Base-by-base conservation (phyloP, 805 yeast species). In the Candida morakotiae region DNA sequence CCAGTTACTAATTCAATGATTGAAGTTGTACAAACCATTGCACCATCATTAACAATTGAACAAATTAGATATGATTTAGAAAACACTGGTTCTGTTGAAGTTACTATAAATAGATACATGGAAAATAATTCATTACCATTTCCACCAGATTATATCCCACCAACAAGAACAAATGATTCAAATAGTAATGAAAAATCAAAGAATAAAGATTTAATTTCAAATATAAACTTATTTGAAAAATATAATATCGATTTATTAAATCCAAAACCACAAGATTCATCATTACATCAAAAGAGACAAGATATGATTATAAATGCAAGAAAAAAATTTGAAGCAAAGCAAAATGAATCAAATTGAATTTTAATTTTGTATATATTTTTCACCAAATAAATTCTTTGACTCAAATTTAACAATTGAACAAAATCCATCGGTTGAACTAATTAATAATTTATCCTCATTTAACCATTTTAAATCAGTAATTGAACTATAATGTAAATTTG, bases 381-480 rank as follows among this genome's bases (percentile, higher is more conserved):
- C 65, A 1, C 96, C 96, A 23, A 87, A 66, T 9, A 77, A 67
- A 2, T 61, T 71, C n/a, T n/a, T n/a, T 2, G 61, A 57, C 4
- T 73, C 73, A 33, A 87, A 74, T 5, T 65, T 58, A 1, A 89
- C 57, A 31, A 73, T 72, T 1, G 96, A 83, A 46, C 96, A 83
- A 56, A 88, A 91, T 14, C 98, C 98, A 57, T 93, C 98, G 0
- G 95, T 84, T 0, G 96, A 85, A 5, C 95, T 79, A 17, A 85
- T 69, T 48, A 91, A 66, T 13, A 93, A 58, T 10, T 75, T 62
- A 11, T 60, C 58, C 0, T 98, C 98, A 56, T 86, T 88, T 4
- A 63, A 59, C 98, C 98, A 93, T 7, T 82, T 62, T 33, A 91
- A 52, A 55, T 93, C 98, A 0, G 98, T 89, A 23, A 93, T 71